Base-by-base conservation (phyloP, 441 rosid species). In the Populus hybrid region DNA sequence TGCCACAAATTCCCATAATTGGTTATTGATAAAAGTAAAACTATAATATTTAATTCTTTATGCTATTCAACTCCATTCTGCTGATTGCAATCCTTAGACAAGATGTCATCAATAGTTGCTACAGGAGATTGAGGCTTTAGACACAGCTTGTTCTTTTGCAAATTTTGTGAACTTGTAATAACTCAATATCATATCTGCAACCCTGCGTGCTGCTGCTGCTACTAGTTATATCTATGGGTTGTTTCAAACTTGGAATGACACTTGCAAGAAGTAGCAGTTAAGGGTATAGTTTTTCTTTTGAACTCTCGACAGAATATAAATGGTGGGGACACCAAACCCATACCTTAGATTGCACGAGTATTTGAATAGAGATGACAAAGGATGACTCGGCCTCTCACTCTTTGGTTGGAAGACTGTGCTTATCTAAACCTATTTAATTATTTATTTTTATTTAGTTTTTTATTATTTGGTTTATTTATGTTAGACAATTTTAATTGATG, bases 1-100 rank as follows among this genome's bases (percentile, higher is more conserved):
- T 95, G 92, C 72, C 69, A 76, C 77, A 82, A 53, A 76, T 69
- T 70, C 77, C 65, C 73, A 46, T 57, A 35, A 70, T 57, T 21
- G 72, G 63, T 71, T 69, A 46, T 73, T 74, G 67, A 11, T 4
- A 23, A 24, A 38, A 71, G 18, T 71, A 23, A 18, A 16, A 11
- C 20, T 32, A 7, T 57, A 32, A 46, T 75, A 38, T 23, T 40
- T 28, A 28, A 5, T 36, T 69, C 32, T 59, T 36, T 20, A 72
- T 53, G 20, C 23, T 46, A 3, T 24, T 65, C 35, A 23, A n/a
- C 18, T 38, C 18, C 38, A 65, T 78, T 36, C 18, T 4, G 20
- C 5, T 2, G 12, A 36, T 18, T 68, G 32, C 50, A 66, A 20
- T 26, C 70, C 38, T n/a, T 40, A 14, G 28, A 40, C 30, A 11